Evolutionary conservation across 2,329 filamentous ascomycete species (phyloP).

Genomic region (Laburnicola sp.): DNA sequence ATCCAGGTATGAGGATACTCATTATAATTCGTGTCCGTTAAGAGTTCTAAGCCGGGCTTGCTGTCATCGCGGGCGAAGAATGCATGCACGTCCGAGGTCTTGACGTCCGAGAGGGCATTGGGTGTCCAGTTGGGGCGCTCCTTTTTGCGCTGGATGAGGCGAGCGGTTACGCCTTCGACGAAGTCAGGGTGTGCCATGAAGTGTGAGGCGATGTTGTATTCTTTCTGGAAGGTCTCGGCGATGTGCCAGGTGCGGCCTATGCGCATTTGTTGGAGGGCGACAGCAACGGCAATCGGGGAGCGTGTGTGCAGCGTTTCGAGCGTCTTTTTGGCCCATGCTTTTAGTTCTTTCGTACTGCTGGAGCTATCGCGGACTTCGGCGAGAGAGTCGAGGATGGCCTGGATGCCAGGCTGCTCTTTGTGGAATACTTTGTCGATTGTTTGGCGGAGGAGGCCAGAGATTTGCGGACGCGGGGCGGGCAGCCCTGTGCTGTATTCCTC

Average conservation of each 20-base stretch:
- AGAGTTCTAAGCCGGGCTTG: conserved; percentile 58
- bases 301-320: conserved; percentile 73
- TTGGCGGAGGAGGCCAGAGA: conserved; percentile 71
- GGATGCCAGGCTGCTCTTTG: conserved; percentile 61
- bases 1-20: conserved; percentile 74
- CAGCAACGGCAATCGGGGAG: conserved; percentile 84
- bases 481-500: conserved; percentile 89
- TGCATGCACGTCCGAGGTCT: conserved; percentile 59
- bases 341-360: conserved; percentile 49
- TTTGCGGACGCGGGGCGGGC: conserved; percentile 58
- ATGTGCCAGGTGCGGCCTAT: conserved; percentile 78
- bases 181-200: conserved; percentile 96
- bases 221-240: conserved; percentile 78
- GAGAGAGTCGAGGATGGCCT: conserved; percentile 71
- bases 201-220: conserved; percentile 78
- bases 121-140: conserved; percentile 76
- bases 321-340: conserved; percentile 78
- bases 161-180: conserved; percentile 82
- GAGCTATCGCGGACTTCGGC: conserved; percentile 49
- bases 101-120: conserved; percentile 69
- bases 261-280: conserved; percentile 81
- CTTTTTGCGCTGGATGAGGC: conserved; percentile 71
- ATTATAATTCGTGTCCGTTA: conserved; percentile 64
- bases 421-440: conserved; percentile 74
- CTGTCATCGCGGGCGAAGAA: conserved; percentile 62